Evolutionary conservation across 2,329 filamentous ascomycete genomes (phyloP), one percentile per base, ranked within the genome.

Genomic region (Aspergillus awamori): DNA sequence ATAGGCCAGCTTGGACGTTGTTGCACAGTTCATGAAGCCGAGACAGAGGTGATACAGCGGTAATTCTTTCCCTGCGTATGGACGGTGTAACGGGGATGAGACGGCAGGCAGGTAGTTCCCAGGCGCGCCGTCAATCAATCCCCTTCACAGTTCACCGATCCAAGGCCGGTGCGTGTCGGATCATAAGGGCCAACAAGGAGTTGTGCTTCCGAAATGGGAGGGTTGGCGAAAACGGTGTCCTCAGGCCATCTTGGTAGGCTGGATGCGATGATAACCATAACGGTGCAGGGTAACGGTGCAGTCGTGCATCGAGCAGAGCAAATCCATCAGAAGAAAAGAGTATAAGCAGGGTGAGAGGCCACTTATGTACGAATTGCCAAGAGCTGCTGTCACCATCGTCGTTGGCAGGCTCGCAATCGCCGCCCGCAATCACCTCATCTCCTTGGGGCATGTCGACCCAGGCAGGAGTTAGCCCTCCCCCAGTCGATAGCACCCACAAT

Each of bases 341-440:
- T 8, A 5, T 20, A 10, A 15, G n/a, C 36, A 47, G 52, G 55
- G 47, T 17, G 48, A 41, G 53, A 55, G 38, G 38, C 54, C 57
- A 59, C 61, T 62, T 67, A 63, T 65, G 48, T 63, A 64, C 22
- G 17, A 36, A 47, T 45, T 62, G 66, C 66, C 66, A 69, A 69
- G 65, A 63, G 26, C 60, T 61, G 64, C 61, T 61, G 60, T 68
- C 62, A 66, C 59, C 45, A 54, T 57, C 36, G 28, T 53, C 26
- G 30, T 55, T 51, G 51, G 41, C 8, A 61, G 53, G 64, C 62
- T 74, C 72, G 73, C 72, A 67, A 75, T 75, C 63, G 63, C 57
- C 60, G 61, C 61, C 57, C 63, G 61, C 58, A 58, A 74, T 74
- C 73, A 75, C 72, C 69, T 74, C 73, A 75, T 56, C 22, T 36